Evolutionary conservation across 805 yeast genomes (phyloP), one percentile per base, ranked within the genome.

Genomic region (Kockiozyma suomiensis): DNA sequence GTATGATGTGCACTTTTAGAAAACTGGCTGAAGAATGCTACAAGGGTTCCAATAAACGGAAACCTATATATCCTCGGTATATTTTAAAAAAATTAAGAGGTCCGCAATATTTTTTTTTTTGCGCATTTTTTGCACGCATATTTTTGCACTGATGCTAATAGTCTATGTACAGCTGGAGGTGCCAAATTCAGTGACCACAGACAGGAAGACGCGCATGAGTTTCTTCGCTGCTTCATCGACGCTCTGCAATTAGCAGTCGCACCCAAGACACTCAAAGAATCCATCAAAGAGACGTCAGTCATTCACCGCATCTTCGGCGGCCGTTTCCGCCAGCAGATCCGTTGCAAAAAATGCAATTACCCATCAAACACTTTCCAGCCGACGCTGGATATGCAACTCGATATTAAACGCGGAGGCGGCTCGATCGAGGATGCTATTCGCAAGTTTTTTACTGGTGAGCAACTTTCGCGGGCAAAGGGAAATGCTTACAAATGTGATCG

Each of bases 141-240:
- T n/a, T 10, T 19, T 3, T 6, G 17, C 10, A 15, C 37, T 25
- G 19, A 17, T 10, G 3, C 8, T 13, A 15, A 8, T 25, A n/a
- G 13, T 19, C 10, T 15, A 15, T 12, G 3, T 37, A 15, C 5
- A 56, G 63, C 59, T 21, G 49, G 40, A 21, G 66, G 66, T 4
- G 50, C 60, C 7, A 48, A 53, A 33, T 62, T 65, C 40, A 41
- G 59, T 17, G 65, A 59, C 4, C 55, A 63, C 48, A 58, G 68
- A 33, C 99, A 94, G 73, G 98, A 94, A 74, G 99, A 94, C 74
- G 88, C 97, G 0, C 99, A 94, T 74, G 99, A 94, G 75, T 94
- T 92, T 75, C 90, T 87, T 73, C 64, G 69, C 2, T 58, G 54
- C 41, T 57, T 68, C 32, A 43, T 68, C 8, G 70, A 68, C 47